Evolutionary conservation across 768 basidiomycete genomes (phyloP).

Genomic region (Xerocomellus intermedius): DNA sequence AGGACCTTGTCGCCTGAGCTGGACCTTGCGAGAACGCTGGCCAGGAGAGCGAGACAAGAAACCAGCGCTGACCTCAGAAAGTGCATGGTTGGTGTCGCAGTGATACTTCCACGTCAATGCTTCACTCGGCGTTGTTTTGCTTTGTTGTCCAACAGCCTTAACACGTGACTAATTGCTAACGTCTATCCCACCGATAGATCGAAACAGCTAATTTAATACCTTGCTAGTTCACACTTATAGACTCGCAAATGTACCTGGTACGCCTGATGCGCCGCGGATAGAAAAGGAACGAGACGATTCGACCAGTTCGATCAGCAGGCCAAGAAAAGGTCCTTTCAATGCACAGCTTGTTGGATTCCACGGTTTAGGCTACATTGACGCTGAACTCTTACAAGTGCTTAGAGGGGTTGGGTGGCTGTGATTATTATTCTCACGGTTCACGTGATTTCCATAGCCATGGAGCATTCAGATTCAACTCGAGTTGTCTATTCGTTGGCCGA

Average conservation of each 20-base stretch:
- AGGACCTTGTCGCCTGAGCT: slow-evolving; percentile 81
- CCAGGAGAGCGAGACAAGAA: slow-evolving; percentile 29
- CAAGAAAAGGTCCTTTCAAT: too few species aligned
- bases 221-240: neutral
- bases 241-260: neutral
- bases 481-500: slow-evolving; percentile 2
- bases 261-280: too few species aligned
- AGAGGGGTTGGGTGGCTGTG: slow-evolving; percentile 5
- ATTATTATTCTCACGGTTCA: slow-evolving; percentile 19
- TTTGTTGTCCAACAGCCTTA: slow-evolving; percentile 18
- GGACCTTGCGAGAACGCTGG: slow-evolving; percentile 51
- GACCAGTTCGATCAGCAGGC: too few species aligned
- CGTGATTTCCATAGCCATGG: slow-evolving; percentile 17
- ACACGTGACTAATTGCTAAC: slow-evolving; percentile 14
- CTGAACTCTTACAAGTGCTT: too few species aligned
- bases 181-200: too few species aligned
- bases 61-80: slow-evolving; percentile 26
- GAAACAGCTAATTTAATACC: too few species aligned
- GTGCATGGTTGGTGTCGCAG: slow-evolving; percentile 24
- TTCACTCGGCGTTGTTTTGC: slow-evolving; percentile 13
- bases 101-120: slow-evolving; percentile 21
- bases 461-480: neutral
- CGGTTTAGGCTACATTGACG: too few species aligned
- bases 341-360: too few species aligned
- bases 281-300: too few species aligned